Evolutionary conservation across 805 yeast species (phyloP).

Genomic region (Torulaspora maleeae): DNA sequence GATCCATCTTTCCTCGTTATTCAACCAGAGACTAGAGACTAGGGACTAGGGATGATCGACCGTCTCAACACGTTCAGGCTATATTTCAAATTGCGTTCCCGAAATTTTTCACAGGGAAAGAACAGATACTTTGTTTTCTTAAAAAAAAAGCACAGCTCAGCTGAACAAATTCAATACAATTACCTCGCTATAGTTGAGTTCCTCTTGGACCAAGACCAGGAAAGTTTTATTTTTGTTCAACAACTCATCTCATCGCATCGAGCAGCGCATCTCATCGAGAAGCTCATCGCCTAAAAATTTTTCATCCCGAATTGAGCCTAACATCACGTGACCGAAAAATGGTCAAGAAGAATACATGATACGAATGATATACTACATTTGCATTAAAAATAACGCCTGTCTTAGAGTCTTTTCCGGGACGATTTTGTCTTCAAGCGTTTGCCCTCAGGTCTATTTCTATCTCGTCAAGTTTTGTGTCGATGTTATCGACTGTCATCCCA

Average conservation of each 20-base stretch:
- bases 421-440: conserved; percentile 2
- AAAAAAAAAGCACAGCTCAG: conserved; percentile 1
- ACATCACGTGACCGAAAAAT: conserved; percentile 4
- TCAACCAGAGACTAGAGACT: neutral
- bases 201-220: neutral
- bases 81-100: neutral
- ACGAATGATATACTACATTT: neutral
- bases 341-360: conserved; percentile 2
- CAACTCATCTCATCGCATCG: conserved; percentile 32
- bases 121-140: neutral
- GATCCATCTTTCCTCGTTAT: conserved; percentile 48
- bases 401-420: no score
- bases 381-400: no score
- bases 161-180: neutral
- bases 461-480: conserved; percentile 77
- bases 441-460: conserved; percentile 46
- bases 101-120: neutral
- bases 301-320: conserved; percentile 4
- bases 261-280: conserved; percentile 14
- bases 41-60: neutral
- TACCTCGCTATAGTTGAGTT: neutral
- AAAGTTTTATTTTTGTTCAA: conserved; percentile 5
- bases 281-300: conserved; percentile 13
- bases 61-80: neutral
- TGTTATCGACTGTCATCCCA: conserved; percentile 72